Base-by-base conservation (phyloP, 2,329 filamentous ascomycete genomes). In the Botrytis hyacinthi region DNA sequence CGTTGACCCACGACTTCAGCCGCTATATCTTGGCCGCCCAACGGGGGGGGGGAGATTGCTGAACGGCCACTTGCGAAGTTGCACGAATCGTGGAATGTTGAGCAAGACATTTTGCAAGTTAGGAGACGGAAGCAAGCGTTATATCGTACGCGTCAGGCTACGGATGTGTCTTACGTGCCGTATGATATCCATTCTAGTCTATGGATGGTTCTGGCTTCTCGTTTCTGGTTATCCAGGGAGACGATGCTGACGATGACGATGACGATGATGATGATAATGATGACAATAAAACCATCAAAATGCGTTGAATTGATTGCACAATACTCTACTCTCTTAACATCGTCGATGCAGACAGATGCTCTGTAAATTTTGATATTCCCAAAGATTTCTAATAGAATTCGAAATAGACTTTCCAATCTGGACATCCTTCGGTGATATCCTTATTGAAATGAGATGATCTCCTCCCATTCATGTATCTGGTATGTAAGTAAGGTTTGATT, bases 1-100 rank as follows among this genome's bases (percentile, higher is more conserved):
- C 65, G 65, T 68, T 54, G 65, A 68, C 46, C 46, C 48, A 65
- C 35, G 60, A 59, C 18, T 59, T 72, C 63, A 72, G 63, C 70
- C 62, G 48, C 32, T 59, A 46, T 69, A 63, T 59, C 66, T 69
- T 68, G 48, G 37, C 71, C 51, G 63, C 7, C 10, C 35, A 37
- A 42, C 48, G 48, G 66, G 42, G 29, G 54, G 42, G 29, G 54
- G 12, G 12, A 16, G 35, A 67, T 51, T 61, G 20, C 40, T 57
- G 71, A 72, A 66, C 61, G 35, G 70, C 48, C 54, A 60, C 71
- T 72, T 72, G 22, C 51, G 35, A 51, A 48, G 37, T 37, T 66
- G 42, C 46, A 71, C 69, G 70, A 65, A 65, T 66, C 35, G 61
- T 72, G 48, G 61, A 59, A 37, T 59, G 59, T 68, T 67, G 61